Evolutionary conservation across 2,329 filamentous ascomycete genomes (phyloP).

Genomic region (Aureobasidium sp.): DNA sequence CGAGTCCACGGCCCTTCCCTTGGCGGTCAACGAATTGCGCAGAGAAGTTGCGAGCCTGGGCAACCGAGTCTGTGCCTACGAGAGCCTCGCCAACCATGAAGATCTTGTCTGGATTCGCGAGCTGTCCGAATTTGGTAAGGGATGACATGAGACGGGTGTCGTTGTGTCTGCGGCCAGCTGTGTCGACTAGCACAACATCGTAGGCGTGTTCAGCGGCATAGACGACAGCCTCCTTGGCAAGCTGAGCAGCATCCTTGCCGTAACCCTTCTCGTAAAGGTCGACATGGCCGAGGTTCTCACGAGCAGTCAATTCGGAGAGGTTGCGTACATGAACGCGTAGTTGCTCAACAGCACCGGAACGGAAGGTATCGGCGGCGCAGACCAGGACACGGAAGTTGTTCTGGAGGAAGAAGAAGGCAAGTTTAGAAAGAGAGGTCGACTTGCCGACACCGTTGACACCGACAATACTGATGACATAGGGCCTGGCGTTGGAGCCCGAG

Average conservation of each 20-base stretch:
- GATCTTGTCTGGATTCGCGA: slow-evolving; percentile 94
- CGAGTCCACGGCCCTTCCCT: slow-evolving; percentile 60
- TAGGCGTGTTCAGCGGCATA: slow-evolving; percentile 64
- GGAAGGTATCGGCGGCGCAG: slow-evolving; percentile 92
- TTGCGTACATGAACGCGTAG: slow-evolving; percentile 92
- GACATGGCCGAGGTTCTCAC: slow-evolving; percentile 71
- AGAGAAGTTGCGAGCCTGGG: slow-evolving; percentile 95
- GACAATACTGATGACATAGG: slow-evolving; percentile 96
- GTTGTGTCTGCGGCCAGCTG: slow-evolving; percentile 88
- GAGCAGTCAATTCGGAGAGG: slow-evolving; percentile 73
- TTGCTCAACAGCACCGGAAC: slow-evolving; percentile 93
- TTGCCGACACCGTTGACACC: slow-evolving; percentile 98
- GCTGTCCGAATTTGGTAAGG: slow-evolving; percentile 93
- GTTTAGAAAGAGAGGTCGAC: slow-evolving; percentile 94
- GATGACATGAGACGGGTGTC: slow-evolving; percentile 93
- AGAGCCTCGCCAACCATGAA: slow-evolving; percentile 93
- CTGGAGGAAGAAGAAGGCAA: slow-evolving; percentile 94
- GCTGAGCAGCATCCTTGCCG: slow-evolving; percentile 91
- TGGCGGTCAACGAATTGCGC: slow-evolving; percentile 56
- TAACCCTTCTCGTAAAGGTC: slow-evolving; percentile 96
- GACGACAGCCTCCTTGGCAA: slow-evolving; percentile 86
- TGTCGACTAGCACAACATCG: slow-evolving; percentile 95
- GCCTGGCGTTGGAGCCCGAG: slow-evolving; percentile 56
- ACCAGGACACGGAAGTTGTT: slow-evolving; percentile 95
- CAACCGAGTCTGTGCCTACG: slow-evolving; percentile 90